Evolutionary conservation across 768 basidiomycete species (phyloP).

Genomic region (Panaeolus papilionaceus): DNA sequence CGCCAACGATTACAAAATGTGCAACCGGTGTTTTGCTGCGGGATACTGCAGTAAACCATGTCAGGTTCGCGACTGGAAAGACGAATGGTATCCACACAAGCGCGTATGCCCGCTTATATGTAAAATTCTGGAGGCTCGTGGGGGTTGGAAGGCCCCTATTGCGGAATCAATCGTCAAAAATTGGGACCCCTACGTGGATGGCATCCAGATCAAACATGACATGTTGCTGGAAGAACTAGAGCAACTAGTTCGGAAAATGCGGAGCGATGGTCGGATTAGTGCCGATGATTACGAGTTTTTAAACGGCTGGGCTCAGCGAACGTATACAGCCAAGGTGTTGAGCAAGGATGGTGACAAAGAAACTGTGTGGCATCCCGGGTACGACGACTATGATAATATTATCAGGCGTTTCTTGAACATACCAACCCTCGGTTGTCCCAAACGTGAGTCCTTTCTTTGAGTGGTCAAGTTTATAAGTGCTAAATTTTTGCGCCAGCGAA

Average conservation of each 20-base stretch:
- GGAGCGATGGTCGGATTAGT: neutral
- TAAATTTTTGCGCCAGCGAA: neutral
- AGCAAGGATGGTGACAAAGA: neutral
- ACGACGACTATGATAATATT: neutral
- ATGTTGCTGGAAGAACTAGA: neutral
- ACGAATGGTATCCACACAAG: slow-evolving; percentile 15
- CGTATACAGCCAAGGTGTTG: neutral
- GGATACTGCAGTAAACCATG: slow-evolving; percentile 13
- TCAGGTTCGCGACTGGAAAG: slow-evolving; percentile 10
- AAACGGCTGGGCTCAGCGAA: neutral
- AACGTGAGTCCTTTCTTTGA: neutral
- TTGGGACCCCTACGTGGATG: neutral
- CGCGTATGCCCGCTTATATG: slow-evolving; percentile 8
- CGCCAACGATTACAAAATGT: slow-evolving; percentile 11
- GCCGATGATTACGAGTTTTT: slow-evolving; percentile 4
- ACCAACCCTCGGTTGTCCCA: neutral
- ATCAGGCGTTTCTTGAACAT: slow-evolving; percentile 2
- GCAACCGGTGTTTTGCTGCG: neutral
- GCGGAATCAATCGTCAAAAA: neutral
- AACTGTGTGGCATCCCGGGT: slow-evolving; percentile 1
- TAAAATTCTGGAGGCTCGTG: neutral
- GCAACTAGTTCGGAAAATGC: neutral
- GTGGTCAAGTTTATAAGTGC: neutral
- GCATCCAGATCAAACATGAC: neutral
- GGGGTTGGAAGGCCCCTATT: neutral